phyloP scores from a whole-genome alignment of 2,329 filamentous ascomycete species.

The Chaetothyriales sp. region DNA sequence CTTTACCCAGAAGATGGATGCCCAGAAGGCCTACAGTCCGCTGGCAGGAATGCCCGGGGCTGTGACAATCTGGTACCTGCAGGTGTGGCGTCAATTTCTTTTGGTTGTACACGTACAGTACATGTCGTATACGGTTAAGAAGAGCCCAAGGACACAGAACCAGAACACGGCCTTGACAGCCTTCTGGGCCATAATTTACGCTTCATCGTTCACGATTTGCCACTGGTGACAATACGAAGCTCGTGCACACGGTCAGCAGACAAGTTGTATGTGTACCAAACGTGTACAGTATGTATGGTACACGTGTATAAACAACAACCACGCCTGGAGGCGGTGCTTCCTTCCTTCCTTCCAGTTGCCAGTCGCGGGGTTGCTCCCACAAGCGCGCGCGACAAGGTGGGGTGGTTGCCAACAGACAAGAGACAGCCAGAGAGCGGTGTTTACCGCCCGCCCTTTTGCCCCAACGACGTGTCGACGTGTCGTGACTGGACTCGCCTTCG shows the following conservation, averaged over 20 bases:
- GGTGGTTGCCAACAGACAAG: background rate
- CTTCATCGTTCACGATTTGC: background rate
- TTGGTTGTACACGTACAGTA: background rate
- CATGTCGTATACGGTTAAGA: too few relatives aligned
- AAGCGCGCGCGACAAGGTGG: too few relatives aligned
- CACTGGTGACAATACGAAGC: background rate
- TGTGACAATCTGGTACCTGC: slow-evolving; percentile 14
- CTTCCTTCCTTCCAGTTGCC: too few relatives aligned
- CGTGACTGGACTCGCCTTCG: background rate
- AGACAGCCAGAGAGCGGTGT: background rate
- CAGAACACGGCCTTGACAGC: too few relatives aligned
- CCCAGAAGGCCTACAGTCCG: background rate
- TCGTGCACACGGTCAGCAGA: too few relatives aligned
- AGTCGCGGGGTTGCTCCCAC: too few relatives aligned
- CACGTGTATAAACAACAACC: too few relatives aligned
- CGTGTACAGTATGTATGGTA: background rate
- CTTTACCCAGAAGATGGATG: too few relatives aligned
- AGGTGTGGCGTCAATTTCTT: slow-evolving; percentile 8
- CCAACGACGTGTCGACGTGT: background rate
- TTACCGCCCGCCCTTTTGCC: background rate
- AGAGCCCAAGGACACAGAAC: background rate
- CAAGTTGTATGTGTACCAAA: too few relatives aligned
- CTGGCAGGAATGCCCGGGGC: background rate
- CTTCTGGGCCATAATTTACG: too few relatives aligned
- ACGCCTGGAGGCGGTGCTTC: background rate